phyloP scores from a whole-genome alignment of 208 protist genomes.

The Trypanosoma mega region DNA sequence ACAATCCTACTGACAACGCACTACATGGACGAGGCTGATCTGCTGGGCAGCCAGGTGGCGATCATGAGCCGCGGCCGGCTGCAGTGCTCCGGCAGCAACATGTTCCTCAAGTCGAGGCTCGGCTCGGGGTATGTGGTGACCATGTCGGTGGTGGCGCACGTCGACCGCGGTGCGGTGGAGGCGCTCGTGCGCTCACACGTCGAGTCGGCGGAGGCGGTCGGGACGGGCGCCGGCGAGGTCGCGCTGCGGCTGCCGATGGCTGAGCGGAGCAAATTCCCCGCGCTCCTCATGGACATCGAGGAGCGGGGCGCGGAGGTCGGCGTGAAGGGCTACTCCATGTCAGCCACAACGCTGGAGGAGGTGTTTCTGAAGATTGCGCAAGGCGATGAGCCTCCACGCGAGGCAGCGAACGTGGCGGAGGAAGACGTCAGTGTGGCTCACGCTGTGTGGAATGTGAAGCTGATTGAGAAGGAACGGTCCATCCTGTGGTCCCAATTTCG shows the following conservation, averaged over 20 bases:
- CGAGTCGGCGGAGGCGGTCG: conserved; percentile 30
- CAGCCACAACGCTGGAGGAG: conserved; percentile 61
- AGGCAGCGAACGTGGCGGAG: too few relatives aligned
- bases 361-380: conserved; percentile 58
- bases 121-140: conserved; percentile 57
- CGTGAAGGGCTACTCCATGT: conserved; percentile 14
- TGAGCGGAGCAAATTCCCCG: not conserved
- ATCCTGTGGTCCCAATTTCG: too few relatives aligned
- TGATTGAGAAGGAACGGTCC: too few relatives aligned
- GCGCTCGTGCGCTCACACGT: conserved; percentile 22
- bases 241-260: conserved; percentile 26
- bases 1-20: too few relatives aligned
- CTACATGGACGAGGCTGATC: too few relatives aligned
- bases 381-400: too few relatives aligned
- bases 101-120: conserved; percentile 65
- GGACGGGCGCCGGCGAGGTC: conserved; percentile 40
- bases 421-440: too few relatives aligned
- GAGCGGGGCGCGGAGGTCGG: not conserved
- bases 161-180: conserved; percentile 21
- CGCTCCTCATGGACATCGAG: conserved; percentile 7
- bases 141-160: conserved; percentile 38
- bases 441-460: too few relatives aligned
- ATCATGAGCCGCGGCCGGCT: too few relatives aligned
- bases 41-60: too few relatives aligned
- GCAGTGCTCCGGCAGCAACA: conserved; percentile 52